Evolutionary conservation across 2,329 filamentous ascomycete genomes (phyloP).

Genomic region (Spiromastix sp.): DNA sequence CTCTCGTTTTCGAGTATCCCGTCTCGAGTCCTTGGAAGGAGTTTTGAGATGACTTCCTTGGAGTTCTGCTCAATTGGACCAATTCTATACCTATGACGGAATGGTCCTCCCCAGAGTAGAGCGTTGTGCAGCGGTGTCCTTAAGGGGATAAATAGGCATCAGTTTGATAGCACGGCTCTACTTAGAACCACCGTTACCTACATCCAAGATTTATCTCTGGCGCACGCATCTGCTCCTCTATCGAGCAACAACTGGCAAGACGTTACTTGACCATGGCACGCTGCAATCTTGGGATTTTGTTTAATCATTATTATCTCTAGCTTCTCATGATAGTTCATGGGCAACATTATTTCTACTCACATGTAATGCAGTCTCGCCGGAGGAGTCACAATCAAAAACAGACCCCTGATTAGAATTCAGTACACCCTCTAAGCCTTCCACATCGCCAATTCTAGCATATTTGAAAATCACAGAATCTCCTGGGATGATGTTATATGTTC

Average conservation of each 20-base stretch:
- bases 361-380: background rate
- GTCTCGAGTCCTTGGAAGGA: background rate
- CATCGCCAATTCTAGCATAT: background rate
- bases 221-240: background rate
- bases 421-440: background rate
- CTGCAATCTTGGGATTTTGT: background rate
- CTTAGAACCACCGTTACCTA: too few relatives aligned
- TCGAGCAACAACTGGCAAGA: background rate
- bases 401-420: background rate
- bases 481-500: conserved; percentile 2
- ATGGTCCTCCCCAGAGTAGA: background rate
- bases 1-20: background rate
- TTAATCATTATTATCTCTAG: background rate
- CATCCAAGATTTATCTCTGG: too few relatives aligned
- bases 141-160: too few relatives aligned
- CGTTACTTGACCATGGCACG: background rate
- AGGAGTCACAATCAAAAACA: background rate
- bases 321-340: background rate
- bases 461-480: background rate
- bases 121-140: background rate
- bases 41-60: background rate
- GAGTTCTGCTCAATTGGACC: background rate
- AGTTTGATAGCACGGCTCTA: too few relatives aligned
- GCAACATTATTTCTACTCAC: background rate
- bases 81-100: background rate